Evolutionary conservation across 164 flowering plant genomes (phyloP).

Genomic region (Paratinospora sagittata): DNA sequence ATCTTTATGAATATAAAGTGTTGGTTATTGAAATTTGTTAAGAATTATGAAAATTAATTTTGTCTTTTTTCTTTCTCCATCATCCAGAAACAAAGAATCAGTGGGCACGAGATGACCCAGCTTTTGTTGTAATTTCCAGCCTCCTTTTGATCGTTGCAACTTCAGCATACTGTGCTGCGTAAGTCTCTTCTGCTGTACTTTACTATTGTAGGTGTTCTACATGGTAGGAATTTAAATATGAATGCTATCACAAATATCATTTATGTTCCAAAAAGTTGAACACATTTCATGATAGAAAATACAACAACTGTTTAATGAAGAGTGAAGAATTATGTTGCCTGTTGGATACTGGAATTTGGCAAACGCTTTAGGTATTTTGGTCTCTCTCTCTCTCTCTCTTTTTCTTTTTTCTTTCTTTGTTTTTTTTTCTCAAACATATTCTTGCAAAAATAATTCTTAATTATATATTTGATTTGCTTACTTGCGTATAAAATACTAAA

Average conservation of each 20-base stretch:
- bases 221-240: not conserved
- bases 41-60: slow-evolving; percentile 5
- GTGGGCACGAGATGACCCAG: slow-evolving; percentile 99
- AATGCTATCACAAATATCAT: not conserved
- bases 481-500: too few species aligned
- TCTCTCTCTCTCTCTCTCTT: not conserved
- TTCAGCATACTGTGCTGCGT: slow-evolving; percentile 93
- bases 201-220: not conserved
- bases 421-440: not conserved
- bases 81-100: slow-evolving; percentile 97
- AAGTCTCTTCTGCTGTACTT: slow-evolving; percentile 32
- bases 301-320: too few species aligned
- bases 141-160: slow-evolving; percentile 80
- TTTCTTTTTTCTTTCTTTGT: not conserved
- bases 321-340: not conserved
- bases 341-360: not conserved
- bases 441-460: too few species aligned
- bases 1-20: not conserved
- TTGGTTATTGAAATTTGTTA: not conserved
- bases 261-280: not conserved
- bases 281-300: too few species aligned
- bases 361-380: not conserved
- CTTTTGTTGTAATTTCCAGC: slow-evolving; percentile 92
- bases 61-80: slow-evolving; percentile 13
- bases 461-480: too few species aligned